Evolutionary conservation across 2,329 filamentous ascomycete genomes (phyloP).

Genomic region (Ceratocystis albifundus): DNA sequence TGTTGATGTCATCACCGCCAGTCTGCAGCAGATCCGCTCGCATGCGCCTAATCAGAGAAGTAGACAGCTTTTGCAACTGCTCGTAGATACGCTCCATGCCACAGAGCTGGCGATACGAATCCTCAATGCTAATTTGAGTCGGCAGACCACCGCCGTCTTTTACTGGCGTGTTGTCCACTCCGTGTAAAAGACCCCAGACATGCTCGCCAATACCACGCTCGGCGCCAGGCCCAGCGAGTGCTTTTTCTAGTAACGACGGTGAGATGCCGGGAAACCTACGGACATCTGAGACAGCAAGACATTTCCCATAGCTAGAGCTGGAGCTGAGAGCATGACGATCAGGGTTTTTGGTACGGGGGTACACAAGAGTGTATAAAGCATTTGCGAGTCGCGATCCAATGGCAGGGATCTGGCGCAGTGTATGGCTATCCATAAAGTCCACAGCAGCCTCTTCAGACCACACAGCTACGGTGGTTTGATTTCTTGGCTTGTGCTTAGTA

Average conservation of each 20-base stretch:
- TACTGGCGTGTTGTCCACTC: conserved; percentile 65
- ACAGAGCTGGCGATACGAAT: conserved; percentile 64
- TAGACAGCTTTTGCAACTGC: conserved; percentile 57
- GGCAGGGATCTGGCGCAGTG: conserved; percentile 71
- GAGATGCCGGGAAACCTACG: conserved; percentile 47
- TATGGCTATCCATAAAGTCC: conserved; percentile 62
- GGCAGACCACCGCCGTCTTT: conserved; percentile 60
- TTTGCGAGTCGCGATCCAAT: conserved; percentile 66
- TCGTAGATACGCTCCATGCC: conserved; percentile 50
- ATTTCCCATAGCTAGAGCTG: neutral
- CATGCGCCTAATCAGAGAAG: conserved; percentile 66
- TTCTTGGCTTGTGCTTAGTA: conserved; percentile 71
- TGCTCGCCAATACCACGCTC: conserved; percentile 59
- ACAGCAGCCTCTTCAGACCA: conserved; percentile 46
- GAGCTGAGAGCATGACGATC: neutral
- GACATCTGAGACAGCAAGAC: conserved; percentile 10
- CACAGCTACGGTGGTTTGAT: conserved; percentile 72
- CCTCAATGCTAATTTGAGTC: conserved; percentile 86
- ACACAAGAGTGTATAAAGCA: conserved; percentile 32
- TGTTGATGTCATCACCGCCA: conserved; percentile 33
- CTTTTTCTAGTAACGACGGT: conserved; percentile 50
- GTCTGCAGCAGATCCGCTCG: conserved; percentile 54
- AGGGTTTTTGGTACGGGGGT: conserved; percentile 1
- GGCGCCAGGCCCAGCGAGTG: conserved; percentile 59
- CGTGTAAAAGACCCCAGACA: conserved; percentile 70